Percentiles rank a stretch among this genome's conserved stretches.
These are phyloP conservation scores for Cladophialophora psammophila DNA, from an alignment of 2,329 filamentous ascomycete genomes.

Conservation along the genomic window DNA sequence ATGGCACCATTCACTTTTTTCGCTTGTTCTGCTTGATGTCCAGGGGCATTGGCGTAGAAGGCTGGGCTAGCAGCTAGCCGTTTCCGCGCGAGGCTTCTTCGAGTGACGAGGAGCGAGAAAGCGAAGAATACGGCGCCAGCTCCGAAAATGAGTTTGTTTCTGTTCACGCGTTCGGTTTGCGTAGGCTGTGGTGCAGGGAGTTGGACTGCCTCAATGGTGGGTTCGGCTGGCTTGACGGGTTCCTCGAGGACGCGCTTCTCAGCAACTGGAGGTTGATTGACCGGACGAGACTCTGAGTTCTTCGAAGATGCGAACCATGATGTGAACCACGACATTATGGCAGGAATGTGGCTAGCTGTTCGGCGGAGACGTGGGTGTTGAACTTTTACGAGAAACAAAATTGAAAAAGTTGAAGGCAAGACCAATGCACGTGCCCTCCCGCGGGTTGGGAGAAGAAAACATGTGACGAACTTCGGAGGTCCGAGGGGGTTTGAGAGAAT, in stretches of 20 bases:
- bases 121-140: slow-evolving; percentile 78
- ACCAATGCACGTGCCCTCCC: background rate
- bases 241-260: slow-evolving; percentile 35
- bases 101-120: slow-evolving; percentile 73
- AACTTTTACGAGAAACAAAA: background rate
- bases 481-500: background rate
- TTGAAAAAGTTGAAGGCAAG: background rate
- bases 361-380: background rate
- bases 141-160: slow-evolving; percentile 70
- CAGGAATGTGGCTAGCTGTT: background rate
- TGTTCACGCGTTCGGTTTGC: slow-evolving; percentile 48
- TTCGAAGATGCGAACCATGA: slow-evolving; percentile 34
- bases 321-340: slow-evolving; percentile 41
- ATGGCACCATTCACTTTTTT: slow-evolving; percentile 66
- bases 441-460: background rate
- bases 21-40: slow-evolving; percentile 48
- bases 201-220: slow-evolving; percentile 12
- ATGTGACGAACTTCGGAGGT: background rate
- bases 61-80: slow-evolving; percentile 68
- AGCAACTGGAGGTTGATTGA: slow-evolving; percentile 11
- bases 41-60: slow-evolving; percentile 68
- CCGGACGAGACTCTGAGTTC: slow-evolving; percentile 12
- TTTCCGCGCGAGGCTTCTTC: slow-evolving; percentile 72
- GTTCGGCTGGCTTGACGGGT: slow-evolving; percentile 17
- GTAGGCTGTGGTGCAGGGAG: slow-evolving; percentile 23